Evolutionary conservation across 306 rosid species (phyloP).

Genomic region (Citrullus mucosospermus): DNA sequence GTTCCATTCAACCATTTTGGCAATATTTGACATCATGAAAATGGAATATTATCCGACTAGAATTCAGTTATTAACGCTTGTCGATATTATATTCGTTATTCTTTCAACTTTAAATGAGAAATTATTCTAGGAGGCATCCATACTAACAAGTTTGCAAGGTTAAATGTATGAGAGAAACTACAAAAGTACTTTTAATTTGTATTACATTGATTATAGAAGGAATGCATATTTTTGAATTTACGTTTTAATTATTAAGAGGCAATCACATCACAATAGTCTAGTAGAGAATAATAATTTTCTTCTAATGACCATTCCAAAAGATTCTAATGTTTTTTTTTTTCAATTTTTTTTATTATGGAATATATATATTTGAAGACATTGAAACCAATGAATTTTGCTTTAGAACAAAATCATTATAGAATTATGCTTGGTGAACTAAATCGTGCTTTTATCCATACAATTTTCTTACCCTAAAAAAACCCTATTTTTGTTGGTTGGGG

Average conservation of each 20-base stretch:
- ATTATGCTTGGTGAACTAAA: background rate
- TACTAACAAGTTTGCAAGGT: no score
- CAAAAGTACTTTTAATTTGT: background rate
- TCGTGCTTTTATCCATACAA: background rate
- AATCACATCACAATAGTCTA: no score
- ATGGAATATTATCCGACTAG: background rate
- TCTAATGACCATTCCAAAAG: background rate
- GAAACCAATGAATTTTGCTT: background rate
- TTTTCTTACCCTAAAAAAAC: background rate
- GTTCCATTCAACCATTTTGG: background rate
- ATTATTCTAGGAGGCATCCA: background rate
- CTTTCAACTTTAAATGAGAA: background rate
- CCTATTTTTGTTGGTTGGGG: background rate
- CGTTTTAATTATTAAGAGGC: no score
- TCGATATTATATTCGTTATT: background rate
- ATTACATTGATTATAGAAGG: no score
- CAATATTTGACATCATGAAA: background rate
- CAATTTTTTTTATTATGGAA: background rate
- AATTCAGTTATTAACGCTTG: background rate
- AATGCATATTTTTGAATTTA: no score
- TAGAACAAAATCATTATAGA: background rate
- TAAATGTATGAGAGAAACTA: background rate
- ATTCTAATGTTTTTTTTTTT: background rate
- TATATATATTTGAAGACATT: background rate
- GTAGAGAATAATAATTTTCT: no score